phyloP scores from a whole-genome alignment of 768 basidiomycete species.

The Tylopilus felleus region DNA sequence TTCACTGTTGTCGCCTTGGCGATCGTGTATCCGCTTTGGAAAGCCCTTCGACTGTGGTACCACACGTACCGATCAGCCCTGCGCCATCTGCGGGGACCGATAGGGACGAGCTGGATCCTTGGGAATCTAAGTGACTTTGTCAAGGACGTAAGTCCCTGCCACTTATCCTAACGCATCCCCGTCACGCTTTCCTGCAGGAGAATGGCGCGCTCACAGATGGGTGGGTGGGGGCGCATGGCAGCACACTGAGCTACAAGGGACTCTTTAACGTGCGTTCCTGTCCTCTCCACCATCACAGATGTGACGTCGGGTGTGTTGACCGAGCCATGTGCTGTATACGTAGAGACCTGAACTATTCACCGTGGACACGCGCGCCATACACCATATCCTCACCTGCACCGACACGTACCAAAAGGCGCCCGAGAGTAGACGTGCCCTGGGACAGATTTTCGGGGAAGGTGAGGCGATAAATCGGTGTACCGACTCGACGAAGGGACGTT shows the following conservation, averaged over 20 bases:
- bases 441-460: slow-evolving; percentile 42
- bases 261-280: slow-evolving; percentile 41
- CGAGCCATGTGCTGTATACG: neutral
- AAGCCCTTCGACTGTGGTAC: slow-evolving; percentile 28
- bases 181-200: slow-evolving; percentile 16
- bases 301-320: neutral
- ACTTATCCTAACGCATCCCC: neutral
- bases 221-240: slow-evolving; percentile 50
- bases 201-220: slow-evolving; percentile 33
- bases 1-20: slow-evolving; percentile 7
- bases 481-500: neutral
- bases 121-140: slow-evolving; percentile 48
- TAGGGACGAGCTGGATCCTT: slow-evolving; percentile 41
- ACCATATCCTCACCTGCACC: slow-evolving; percentile 58
- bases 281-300: neutral
- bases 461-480: neutral
- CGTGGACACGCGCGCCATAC: slow-evolving; percentile 57
- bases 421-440: slow-evolving; percentile 35
- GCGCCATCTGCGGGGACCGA: slow-evolving; percentile 50
- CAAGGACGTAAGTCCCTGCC: slow-evolving; percentile 34
- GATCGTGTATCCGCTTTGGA: slow-evolving; percentile 31
- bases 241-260: slow-evolving; percentile 41
- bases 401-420: slow-evolving; percentile 56
- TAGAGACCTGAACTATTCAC: slow-evolving; percentile 48
- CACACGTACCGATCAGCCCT: slow-evolving; percentile 39